Evolutionary conservation across 768 basidiomycete genomes (phyloP).

Genomic region (Rhodotorula kratochvilovae): DNA sequence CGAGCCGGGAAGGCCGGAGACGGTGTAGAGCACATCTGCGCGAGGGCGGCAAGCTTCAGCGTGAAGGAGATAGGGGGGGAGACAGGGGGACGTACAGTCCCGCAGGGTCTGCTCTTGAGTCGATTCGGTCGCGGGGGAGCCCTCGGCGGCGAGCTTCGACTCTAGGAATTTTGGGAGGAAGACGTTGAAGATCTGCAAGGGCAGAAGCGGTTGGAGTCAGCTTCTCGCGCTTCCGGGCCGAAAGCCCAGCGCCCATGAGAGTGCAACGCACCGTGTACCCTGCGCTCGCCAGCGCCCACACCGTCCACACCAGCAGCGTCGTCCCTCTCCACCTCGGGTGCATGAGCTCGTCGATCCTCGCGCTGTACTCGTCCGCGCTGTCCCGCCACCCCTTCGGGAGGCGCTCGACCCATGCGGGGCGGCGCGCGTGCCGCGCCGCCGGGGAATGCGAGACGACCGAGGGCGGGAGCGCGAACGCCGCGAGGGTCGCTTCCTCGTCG

Average conservation of each 20-base stretch:
- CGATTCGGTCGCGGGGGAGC: no score
- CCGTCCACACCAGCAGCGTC: conserved; percentile 71
- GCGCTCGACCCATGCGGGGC: conserved; percentile 6
- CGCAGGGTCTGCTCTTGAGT: no score
- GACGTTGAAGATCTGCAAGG: no score
- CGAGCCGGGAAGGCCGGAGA: conserved; percentile 34
- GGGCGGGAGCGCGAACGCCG: background rate
- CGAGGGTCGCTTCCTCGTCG: background rate
- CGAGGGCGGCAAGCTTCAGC: no score
- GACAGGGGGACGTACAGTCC: no score
- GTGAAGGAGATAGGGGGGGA: no score
- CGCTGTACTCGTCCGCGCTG: conserved; percentile 60
- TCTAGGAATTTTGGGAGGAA: no score
- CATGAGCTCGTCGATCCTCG: conserved; percentile 65
- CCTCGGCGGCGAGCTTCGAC: no score
- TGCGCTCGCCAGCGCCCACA: conserved; percentile 71
- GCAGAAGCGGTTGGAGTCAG: no score
- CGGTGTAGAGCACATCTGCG: no score
- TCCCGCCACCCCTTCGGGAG: background rate
- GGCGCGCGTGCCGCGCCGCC: background rate
- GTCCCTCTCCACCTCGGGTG: conserved; percentile 69
- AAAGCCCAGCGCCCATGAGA: no score
- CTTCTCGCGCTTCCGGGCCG: no score
- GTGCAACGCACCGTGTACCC: conserved; percentile 52
- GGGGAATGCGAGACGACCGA: background rate